These are phyloP conservation scores for Sindora glabra DNA, from an alignment of 306 rosid species.

Conservation along the genomic window DNA sequence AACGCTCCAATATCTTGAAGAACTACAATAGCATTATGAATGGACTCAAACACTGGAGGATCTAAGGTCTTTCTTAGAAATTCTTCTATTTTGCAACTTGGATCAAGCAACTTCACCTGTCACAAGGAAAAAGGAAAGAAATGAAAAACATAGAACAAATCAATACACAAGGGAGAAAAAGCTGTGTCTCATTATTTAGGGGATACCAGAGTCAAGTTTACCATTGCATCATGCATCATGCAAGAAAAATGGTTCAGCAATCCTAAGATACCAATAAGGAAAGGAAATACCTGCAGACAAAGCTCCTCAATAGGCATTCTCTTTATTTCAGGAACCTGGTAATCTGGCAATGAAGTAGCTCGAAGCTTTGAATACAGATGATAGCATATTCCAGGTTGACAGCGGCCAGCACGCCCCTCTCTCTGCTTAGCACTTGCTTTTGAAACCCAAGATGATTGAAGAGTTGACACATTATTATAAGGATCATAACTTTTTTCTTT, in stretches of 20 bases:
- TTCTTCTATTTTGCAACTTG: conserved; percentile 55
- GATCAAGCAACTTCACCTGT: conserved; percentile 89
- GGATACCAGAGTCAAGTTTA: not conserved
- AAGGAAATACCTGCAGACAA: conserved; percentile 74
- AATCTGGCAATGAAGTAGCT: conserved; percentile 65
- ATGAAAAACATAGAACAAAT: not conserved
- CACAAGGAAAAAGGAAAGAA: not conserved
- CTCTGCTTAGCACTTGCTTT: conserved; percentile 96
- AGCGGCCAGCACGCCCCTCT: conserved; percentile 96
- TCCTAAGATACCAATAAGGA: conserved; percentile 2
- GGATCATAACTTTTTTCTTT: conserved; percentile 95
- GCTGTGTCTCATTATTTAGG: not conserved
- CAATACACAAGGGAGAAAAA: not conserved
- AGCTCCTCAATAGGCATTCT: conserved; percentile 93
- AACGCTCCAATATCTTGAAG: conserved; percentile 96
- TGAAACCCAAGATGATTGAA: conserved; percentile 95
- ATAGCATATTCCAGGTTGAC: conserved; percentile 95
- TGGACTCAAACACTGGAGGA: conserved; percentile 78
- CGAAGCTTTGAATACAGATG: conserved; percentile 67
- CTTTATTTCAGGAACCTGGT: conserved; percentile 86
- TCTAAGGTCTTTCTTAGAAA: conserved; percentile 77
- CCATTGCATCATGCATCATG: not conserved
- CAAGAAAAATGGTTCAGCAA: not conserved
- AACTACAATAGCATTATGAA: conserved; percentile 57
- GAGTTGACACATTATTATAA: conserved; percentile 69